Evolutionary conservation across 345 rosid species (phyloP).

Genomic region (Cardiospermum halicacabum): DNA sequence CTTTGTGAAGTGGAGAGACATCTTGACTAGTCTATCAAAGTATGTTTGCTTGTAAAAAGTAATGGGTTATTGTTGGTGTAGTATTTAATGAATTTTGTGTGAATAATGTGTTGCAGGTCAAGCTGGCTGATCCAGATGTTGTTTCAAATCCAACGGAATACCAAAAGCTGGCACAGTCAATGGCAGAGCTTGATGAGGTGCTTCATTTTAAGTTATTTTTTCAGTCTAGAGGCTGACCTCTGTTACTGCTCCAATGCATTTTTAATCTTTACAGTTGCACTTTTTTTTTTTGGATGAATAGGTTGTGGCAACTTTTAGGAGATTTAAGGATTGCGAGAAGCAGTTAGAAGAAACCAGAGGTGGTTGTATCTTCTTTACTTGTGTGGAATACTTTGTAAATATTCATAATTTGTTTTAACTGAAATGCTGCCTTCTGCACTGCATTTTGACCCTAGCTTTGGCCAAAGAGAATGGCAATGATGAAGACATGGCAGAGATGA

Average conservation of each 20-base stretch:
- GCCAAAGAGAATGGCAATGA: slow-evolving; percentile 69
- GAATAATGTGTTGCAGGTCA: slow-evolving; percentile 41
- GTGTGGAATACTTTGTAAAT: background rate
- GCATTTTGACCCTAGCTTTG: slow-evolving; percentile 42
- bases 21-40: background rate
- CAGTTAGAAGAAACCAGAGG: slow-evolving; percentile 81
- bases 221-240: background rate
- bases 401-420: background rate
- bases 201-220: slow-evolving; percentile 2
- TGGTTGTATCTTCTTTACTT: slow-evolving; percentile 17
- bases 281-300: slow-evolving; percentile 20
- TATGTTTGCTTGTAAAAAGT: background rate
- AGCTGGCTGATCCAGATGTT: slow-evolving; percentile 89
- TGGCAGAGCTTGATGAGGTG: slow-evolving; percentile 91
- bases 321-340: slow-evolving; percentile 80
- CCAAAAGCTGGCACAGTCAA: slow-evolving; percentile 82
- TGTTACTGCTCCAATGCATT: background rate
- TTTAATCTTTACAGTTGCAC: background rate
- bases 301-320: slow-evolving; percentile 71
- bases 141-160: slow-evolving; percentile 73
- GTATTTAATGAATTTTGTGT: background rate
- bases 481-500: slow-evolving; percentile 96
- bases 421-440: background rate
- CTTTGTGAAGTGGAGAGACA: background rate
- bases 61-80: background rate